Evolutionary conservation across 176 grass and related monocot genomes (phyloP).

Genomic region (Carex kokanica): DNA sequence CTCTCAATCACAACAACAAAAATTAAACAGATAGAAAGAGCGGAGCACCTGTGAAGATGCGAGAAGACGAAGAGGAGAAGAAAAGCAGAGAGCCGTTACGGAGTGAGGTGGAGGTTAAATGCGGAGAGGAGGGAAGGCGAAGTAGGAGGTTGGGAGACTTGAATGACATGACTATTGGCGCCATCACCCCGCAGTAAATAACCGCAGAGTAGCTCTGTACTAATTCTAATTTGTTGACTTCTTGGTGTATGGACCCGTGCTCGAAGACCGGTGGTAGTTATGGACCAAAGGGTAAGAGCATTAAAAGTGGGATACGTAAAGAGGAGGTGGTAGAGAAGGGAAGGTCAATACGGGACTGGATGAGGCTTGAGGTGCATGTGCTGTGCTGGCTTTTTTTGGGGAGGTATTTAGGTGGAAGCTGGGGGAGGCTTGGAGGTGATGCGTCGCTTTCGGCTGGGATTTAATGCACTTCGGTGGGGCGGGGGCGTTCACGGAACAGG

Average conservation of each 20-base stretch:
- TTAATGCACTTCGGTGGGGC: background rate
- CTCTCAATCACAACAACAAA: background rate
- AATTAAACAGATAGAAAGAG: background rate
- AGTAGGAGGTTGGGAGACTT: conserved; percentile 36
- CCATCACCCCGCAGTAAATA: conserved; percentile 32
- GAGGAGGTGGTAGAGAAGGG: background rate
- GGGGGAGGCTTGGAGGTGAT: background rate
- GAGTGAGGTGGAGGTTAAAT: background rate
- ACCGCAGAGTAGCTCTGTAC: background rate
- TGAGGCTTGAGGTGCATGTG: background rate
- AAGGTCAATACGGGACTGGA: background rate
- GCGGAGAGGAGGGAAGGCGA: conserved; percentile 18
- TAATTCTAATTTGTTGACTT: background rate
- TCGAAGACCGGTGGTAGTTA: background rate
- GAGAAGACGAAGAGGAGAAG: background rate
- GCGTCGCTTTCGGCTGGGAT: background rate
- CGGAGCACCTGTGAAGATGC: conserved; percentile 32
- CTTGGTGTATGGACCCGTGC: background rate
- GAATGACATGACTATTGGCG: conserved; percentile 62
- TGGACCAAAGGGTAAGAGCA: background rate
- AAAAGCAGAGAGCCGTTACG: conserved; percentile 30
- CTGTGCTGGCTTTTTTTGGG: background rate
- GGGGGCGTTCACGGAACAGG: background rate
- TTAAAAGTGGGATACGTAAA: background rate
- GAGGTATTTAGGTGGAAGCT: background rate